Evolutionary conservation across 2,329 filamentous ascomycete genomes (phyloP), one percentile per base, ranked within the genome.

Genomic region (Colletotrichum coccodes): DNA sequence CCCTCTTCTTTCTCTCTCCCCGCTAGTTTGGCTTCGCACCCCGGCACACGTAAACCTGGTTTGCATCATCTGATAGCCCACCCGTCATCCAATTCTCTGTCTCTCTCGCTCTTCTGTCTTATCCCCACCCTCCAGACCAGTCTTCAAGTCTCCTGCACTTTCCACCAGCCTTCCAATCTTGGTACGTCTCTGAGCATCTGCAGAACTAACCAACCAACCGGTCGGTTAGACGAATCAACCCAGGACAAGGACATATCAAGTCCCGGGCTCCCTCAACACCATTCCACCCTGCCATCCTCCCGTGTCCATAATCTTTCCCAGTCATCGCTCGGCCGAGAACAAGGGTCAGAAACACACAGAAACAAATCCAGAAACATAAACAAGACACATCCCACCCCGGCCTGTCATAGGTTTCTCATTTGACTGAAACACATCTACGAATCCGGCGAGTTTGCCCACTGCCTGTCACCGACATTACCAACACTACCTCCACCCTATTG

Each of bases 11-110:
- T 36, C 36, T 57, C 28, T 34, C 52, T 44, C 59, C 59, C 61
- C 49, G 61, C 61, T 69, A 59, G 65, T 64, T 60, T 69, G 61
- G 47, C 50, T 60, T 60, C 56, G 34, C 56, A 50, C 44, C 61
- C 49, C 38, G 36, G 56, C 49, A 54, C 40, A 58, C 60, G 60
- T 47, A 68, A 65, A 42, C 36, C 58, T 23, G 28, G 30, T 53
- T 60, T 64, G 50, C 46, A 67, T 70, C 67, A 67, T 70, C 67
- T 67, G 50, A 67, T 62, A 53, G 57, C 57, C 49, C 38, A 57
- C 11, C 52, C 57, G 56, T 53, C 57, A 60, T 52, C 53, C 57
- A 46, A 40, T 50, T 62, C 49, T 30, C 23, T 58, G 36, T 57
- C 49, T 56, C 18, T 62, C 46, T 26, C 53, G 30, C 16, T 30